These are phyloP conservation scores for Talaromyces funiculosus DNA, from an alignment of 2,329 filamentous ascomycete species.

Conservation along the genomic window DNA sequence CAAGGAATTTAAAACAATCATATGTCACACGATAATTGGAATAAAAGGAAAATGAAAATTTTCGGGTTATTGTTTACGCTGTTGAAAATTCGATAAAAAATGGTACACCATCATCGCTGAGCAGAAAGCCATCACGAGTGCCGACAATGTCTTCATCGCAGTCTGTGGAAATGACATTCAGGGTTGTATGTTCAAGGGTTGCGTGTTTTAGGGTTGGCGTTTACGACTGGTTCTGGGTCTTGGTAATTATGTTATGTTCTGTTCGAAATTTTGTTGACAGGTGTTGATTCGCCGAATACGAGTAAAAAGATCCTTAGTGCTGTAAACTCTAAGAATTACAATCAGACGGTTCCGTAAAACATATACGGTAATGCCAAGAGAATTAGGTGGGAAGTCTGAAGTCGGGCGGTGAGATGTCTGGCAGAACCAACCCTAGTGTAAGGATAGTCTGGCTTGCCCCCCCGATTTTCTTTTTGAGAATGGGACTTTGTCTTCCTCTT, in stretches of 20 bases:
- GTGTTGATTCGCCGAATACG: neutral
- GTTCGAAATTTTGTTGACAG: neutral
- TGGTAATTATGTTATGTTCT: neutral
- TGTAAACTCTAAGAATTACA: neutral
- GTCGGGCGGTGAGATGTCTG: neutral
- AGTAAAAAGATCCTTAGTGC: neutral
- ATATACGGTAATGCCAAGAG: neutral
- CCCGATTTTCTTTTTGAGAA: neutral
- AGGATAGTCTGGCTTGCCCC: neutral
- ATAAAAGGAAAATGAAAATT: no score
- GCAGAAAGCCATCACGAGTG: neutral
- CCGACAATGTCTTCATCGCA: neutral
- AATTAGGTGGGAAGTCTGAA: neutral
- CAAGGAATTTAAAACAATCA: no score
- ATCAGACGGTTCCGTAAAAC: neutral
- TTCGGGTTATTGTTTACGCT: neutral
- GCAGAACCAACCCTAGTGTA: constrained; percentile 15
- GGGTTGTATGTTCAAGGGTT: neutral
- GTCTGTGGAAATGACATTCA: neutral
- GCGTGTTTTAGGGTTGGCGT: neutral
- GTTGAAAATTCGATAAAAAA: neutral
- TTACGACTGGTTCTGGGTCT: neutral
- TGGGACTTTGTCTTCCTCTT: neutral
- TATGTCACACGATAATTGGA: no score
- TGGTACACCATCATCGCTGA: neutral